A percentile compares a stretch with the other conserved stretches of the same genome.
phyloP scores from a whole-genome alignment of 768 basidiomycete species.

The Crassisporium funariophilum region DNA sequence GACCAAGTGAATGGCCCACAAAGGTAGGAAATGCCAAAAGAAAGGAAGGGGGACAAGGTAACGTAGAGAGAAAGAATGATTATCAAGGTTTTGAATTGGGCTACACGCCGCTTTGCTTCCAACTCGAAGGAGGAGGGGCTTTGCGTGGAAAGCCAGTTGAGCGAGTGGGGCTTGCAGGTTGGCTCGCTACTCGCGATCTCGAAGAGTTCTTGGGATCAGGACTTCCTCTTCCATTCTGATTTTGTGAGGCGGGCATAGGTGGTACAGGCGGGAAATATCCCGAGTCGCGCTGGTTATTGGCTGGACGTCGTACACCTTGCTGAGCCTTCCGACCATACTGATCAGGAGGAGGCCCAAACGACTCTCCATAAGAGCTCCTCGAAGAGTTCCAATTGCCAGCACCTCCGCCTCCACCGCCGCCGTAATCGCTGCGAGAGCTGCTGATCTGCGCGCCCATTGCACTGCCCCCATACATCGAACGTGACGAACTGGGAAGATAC shows the following conservation, averaged over 20 bases:
- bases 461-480: slow-evolving; percentile 58
- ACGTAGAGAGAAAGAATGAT: slow-evolving; percentile 12
- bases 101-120: no score
- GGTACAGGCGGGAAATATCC: slow-evolving; percentile 47
- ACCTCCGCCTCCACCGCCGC: slow-evolving; percentile 41
- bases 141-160: slow-evolving; percentile 26
- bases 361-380: slow-evolving; percentile 72
- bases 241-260: slow-evolving; percentile 32
- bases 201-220: slow-evolving; percentile 22
- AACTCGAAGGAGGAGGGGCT: slow-evolving; percentile 63
- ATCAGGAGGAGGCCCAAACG: slow-evolving; percentile 46
- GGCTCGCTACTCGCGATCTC: slow-evolving; percentile 46
- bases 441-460: slow-evolving; percentile 29
- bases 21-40: not conserved
- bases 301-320: slow-evolving; percentile 9
- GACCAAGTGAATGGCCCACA: not conserved
- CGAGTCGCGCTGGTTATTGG: slow-evolving; percentile 34
- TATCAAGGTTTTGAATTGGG: no score
- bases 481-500: slow-evolving; percentile 50
- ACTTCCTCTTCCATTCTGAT: slow-evolving; percentile 20
- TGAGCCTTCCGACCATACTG: slow-evolving; percentile 12
- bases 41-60: not conserved
- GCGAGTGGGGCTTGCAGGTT: slow-evolving; percentile 39
- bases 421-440: slow-evolving; percentile 66
- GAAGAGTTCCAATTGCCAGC: slow-evolving; percentile 56